phyloP scores from a whole-genome alignment of 2,329 filamentous ascomycete genomes.

The Boeremia exigua region DNA sequence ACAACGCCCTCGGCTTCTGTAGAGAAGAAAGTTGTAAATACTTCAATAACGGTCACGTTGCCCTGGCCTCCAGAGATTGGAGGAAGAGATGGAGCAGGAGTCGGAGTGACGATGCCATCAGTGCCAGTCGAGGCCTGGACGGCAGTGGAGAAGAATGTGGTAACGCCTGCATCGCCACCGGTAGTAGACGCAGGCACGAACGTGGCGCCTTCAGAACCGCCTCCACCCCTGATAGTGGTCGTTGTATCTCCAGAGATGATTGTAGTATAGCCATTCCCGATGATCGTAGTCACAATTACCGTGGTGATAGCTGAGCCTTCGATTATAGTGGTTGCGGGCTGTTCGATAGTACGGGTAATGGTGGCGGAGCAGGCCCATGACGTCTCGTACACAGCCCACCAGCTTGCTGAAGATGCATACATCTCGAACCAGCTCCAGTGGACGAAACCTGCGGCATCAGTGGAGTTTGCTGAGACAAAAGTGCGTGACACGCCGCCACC shows the following conservation, averaged over 20 bases:
- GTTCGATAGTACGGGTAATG: conserved; percentile 31
- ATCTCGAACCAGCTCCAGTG: conserved; percentile 33
- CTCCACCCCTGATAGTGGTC: conserved; percentile 20
- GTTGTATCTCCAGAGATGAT: conserved; percentile 34
- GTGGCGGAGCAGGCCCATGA: conserved; percentile 34
- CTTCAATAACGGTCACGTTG: conserved; percentile 20
- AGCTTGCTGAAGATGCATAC: conserved; percentile 36
- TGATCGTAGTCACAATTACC: conserved; percentile 30
- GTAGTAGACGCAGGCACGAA: conserved; percentile 36
- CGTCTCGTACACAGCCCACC: conserved; percentile 33
- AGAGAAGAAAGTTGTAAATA: conserved; percentile 20
- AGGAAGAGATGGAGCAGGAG: conserved; percentile 8
- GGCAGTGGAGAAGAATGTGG: conserved; percentile 30
- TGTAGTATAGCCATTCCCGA: conserved; percentile 27
- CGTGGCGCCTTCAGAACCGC: conserved; percentile 24
- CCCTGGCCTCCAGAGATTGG: conserved; percentile 10
- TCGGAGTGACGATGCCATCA: conserved; percentile 20
- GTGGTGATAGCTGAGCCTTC: conserved; percentile 16
- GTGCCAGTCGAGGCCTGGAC: conserved; percentile 25
- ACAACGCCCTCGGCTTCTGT: conserved; percentile 22
- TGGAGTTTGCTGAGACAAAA: conserved; percentile 30
- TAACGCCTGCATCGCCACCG: conserved; percentile 24
- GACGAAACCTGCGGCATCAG: conserved; percentile 27
- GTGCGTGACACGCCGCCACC: conserved; percentile 32
- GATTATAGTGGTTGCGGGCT: conserved; percentile 18